Evolutionary conservation across 257 asterid genomes (phyloP).

Genomic region (Datura wrightii): DNA sequence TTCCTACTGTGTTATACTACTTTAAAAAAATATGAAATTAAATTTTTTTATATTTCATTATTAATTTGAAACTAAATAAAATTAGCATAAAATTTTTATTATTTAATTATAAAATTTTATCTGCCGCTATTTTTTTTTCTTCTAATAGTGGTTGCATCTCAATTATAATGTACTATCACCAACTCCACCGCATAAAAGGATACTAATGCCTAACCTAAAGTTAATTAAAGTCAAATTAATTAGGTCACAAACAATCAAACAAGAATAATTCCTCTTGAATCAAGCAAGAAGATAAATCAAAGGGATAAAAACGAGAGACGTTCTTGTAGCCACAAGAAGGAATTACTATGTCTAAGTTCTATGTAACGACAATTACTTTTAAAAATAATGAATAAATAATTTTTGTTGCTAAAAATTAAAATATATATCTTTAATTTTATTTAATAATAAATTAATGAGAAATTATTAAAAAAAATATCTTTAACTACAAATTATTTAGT

Average conservation of each 20-base stretch:
- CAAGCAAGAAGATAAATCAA: not conserved
- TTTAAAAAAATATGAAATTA: too few relatives aligned
- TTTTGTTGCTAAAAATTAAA: too few relatives aligned
- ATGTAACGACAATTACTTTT: not conserved
- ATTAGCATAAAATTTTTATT: too few relatives aligned
- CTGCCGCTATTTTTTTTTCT: too few relatives aligned
- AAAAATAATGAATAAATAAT: too few relatives aligned
- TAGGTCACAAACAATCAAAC: conserved; percentile 12
- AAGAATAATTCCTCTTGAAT: not conserved
- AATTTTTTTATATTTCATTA: too few relatives aligned
- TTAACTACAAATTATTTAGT: too few relatives aligned
- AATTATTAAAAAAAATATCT: too few relatives aligned
- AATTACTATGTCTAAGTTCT: not conserved
- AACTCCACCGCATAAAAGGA: conserved; percentile 19
- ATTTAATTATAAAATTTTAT: too few relatives aligned
- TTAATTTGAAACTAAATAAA: too few relatives aligned
- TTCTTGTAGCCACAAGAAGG: conserved; percentile 3
- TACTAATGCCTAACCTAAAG: not conserved
- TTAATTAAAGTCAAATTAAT: not conserved
- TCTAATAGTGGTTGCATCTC: not conserved
- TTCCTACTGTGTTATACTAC: not conserved
- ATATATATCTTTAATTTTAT: too few relatives aligned
- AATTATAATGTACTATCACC: not conserved
- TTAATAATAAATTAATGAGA: too few relatives aligned
- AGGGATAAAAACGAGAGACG: not conserved